A percentile compares a stretch with the other conserved stretches of the same genome.
These are phyloP conservation scores for Talaromyces marneffei DNA, from an alignment of 2,329 filamentous ascomycete genomes.

Conservation along the genomic window DNA sequence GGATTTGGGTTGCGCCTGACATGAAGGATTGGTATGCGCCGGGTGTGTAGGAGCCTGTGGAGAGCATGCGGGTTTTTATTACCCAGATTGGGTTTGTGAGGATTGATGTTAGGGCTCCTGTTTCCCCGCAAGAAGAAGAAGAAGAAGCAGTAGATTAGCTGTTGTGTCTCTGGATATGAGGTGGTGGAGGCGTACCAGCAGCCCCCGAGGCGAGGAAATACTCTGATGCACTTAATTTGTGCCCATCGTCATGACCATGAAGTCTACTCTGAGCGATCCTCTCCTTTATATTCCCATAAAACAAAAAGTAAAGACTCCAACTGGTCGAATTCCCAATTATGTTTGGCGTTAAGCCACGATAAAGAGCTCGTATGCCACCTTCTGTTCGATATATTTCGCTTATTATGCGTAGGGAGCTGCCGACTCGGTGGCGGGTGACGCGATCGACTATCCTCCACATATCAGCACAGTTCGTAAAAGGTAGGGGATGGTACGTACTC, in stretches of 20 bases:
- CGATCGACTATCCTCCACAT: conserved; percentile 50
- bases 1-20: conserved; percentile 63
- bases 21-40: conserved; percentile 78
- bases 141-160: too few relatives aligned
- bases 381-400: conserved; percentile 50
- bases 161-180: background rate
- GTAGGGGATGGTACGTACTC: conserved; percentile 47
- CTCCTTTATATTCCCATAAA: conserved; percentile 57
- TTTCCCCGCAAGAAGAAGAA: too few relatives aligned
- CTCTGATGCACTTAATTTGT: conserved; percentile 56
- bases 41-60: conserved; percentile 64
- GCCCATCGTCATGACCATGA: conserved; percentile 16
- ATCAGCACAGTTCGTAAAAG: background rate
- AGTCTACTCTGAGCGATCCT: conserved; percentile 33
- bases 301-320: conserved; percentile 90
- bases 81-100: conserved; percentile 97
- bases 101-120: conserved; percentile 65
- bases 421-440: conserved; percentile 41
- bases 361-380: conserved; percentile 63
- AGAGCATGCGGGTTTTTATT: conserved; percentile 94
- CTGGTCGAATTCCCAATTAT: conserved; percentile 82
- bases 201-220: conserved; percentile 72
- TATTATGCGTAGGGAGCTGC: conserved; percentile 50
- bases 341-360: conserved; percentile 85
- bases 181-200: conserved; percentile 41